phyloP scores from a whole-genome alignment of 2,329 filamentous ascomycete genomes.

The Diaporthe sp. region DNA sequence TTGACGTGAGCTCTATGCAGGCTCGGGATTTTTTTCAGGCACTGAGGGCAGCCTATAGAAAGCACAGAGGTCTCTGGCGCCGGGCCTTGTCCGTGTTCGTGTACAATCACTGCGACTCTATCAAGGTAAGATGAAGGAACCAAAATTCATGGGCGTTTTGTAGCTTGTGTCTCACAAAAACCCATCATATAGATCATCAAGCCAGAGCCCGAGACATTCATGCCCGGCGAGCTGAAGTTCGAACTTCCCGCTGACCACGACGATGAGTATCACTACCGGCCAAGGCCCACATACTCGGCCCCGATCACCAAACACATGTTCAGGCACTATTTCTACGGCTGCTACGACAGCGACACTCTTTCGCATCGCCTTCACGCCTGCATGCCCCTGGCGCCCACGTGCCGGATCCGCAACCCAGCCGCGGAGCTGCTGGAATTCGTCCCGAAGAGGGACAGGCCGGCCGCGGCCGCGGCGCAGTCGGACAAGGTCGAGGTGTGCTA shows the following conservation, averaged over 20 bases:
- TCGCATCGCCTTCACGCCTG: background rate
- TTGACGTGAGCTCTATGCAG: conserved; percentile 8
- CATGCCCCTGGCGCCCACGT: background rate
- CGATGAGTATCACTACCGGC: conserved; percentile 5
- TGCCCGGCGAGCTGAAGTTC: conserved; percentile 15
- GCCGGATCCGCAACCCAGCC: conserved; percentile 24
- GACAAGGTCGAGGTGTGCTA: conserved; percentile 22
- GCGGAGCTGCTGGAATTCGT: background rate
- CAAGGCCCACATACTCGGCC: background rate
- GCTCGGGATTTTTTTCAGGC: conserved; percentile 6
- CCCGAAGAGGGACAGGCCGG: conserved; percentile 9
- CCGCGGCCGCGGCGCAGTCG: background rate
- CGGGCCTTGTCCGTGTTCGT: background rate
- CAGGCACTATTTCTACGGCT: conserved; percentile 16
- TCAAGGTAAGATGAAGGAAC: background rate
- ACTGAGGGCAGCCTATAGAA: background rate
- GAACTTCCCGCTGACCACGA: conserved; percentile 8
- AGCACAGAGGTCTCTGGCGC: background rate
- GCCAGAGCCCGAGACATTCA: conserved; percentile 12
- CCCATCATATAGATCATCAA: background rate
- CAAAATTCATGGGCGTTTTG: too few relatives aligned
- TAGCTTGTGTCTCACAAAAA: background rate
- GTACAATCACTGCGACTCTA: conserved; percentile 13
- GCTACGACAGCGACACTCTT: background rate
- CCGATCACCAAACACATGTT: conserved; percentile 14